Base-by-base conservation (phyloP, 2,329 filamentous ascomycete species). In the Aureobasidium uvarum region DNA sequence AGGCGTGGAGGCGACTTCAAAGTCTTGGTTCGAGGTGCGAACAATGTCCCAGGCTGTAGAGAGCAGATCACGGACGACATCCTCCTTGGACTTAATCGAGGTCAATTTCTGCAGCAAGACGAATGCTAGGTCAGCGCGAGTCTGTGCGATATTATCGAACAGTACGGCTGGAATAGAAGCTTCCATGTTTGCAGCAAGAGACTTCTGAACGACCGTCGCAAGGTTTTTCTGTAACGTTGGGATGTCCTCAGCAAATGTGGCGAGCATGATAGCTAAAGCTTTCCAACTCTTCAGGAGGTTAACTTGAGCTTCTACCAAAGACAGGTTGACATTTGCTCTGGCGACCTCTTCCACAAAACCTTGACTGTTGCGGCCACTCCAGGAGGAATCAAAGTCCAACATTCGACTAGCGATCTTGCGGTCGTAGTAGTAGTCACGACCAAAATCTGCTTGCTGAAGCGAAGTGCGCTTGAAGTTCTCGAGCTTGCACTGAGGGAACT, bases 221-320 rank as follows among this genome's bases (percentile, higher is more conserved):
- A 96, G 87, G 65, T 90, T 84, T 70, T 85, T 86, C 65, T 88
- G 85, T 4, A 94, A 80, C 28, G 82, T 79, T 45, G 79, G 76
- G 62, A 85, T 81, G 20, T 80, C 78, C 62, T 79, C 78, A 41
- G 84, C 81, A 46, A 83, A 79, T n/a, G 86, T 86, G 74, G 89
- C 91, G 56, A 99, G 83, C 72, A 97, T 94, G 58, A 95, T 83
- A 16, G 94, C 85, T 10, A 99, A 83, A 66, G 91, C 88, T 75
- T 96, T 93, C 92, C 94, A 98, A 64, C 91, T 90, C 71, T 91
- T 87, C 69, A 97, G 89, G 20, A 99, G 85, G 50, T 87, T 85
- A 69, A 95, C 88, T 79, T 99, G 92, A 28, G 94, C 91, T 75
- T 98, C 92, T 39, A 99, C 92, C 39, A 96, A 81, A 28, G 93